Conservation (phyloP, 352 stramenopile species). For the Phytophthora constricta region DNA sequence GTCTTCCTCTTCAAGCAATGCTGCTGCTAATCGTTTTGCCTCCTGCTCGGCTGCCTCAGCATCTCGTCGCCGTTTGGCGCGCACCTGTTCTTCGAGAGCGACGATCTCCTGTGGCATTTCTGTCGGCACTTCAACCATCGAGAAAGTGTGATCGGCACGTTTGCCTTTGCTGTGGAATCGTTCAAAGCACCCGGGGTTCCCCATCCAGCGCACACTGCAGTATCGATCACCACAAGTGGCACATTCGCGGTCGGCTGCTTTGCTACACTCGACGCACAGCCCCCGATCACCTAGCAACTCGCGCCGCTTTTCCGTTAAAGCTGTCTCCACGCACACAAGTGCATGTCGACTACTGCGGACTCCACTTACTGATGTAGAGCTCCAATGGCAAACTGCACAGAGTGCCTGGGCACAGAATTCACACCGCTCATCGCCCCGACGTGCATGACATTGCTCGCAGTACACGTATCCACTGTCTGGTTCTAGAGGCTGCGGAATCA, state of each 20-base stretch:
- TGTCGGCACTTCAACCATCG: conserved; percentile 33
- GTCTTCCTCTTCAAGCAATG: conserved; percentile 44
- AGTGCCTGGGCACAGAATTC: conserved; percentile 59
- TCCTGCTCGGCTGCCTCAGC: conserved; percentile 61
- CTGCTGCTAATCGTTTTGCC: conserved; percentile 51
- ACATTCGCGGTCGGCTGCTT: conserved; percentile 73
- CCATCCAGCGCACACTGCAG: conserved; percentile 87
- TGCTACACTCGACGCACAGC: conserved; percentile 79
- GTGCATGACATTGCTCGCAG: conserved; percentile 66
- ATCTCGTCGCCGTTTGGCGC: conserved; percentile 58
- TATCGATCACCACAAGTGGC: conserved; percentile 73
- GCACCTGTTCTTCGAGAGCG: conserved; percentile 63
- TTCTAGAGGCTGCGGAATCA: conserved; percentile 58
- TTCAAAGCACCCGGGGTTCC: conserved; percentile 85
- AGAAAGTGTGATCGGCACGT: conserved; percentile 63
- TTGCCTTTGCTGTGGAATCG: conserved; percentile 79
- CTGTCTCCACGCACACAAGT: conserved; percentile 66
- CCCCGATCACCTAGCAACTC: conserved; percentile 60
- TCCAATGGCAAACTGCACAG: conserved; percentile 64
- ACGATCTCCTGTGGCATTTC: conserved; percentile 53
- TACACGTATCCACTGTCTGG: conserved; percentile 39
- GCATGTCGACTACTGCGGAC: conserved; percentile 42
- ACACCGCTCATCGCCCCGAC: conserved; percentile 61
- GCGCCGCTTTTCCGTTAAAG: conserved; percentile 53
- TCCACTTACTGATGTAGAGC: conserved; percentile 30